Conservation (phyloP, 257 asterid species). For the Prunella vulgaris region DNA sequence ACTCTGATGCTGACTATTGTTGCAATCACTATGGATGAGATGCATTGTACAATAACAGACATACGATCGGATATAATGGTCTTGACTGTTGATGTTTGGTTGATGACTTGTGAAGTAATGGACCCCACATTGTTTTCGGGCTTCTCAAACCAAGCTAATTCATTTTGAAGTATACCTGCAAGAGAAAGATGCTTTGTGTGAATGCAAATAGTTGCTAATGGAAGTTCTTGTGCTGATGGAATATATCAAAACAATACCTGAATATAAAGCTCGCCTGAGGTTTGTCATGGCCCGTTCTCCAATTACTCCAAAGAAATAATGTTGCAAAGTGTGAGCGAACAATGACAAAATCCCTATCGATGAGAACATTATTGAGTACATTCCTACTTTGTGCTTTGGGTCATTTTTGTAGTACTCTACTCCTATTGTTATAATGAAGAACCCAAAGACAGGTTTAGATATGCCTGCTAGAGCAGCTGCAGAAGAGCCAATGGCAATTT, state of each 20-base stretch:
- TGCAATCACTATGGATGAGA: conserved; percentile 74
- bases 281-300: conserved; percentile 79
- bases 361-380: conserved; percentile 50
- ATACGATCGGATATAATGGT: conserved; percentile 71
- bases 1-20: conserved; percentile 66
- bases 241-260: conserved; percentile 42
- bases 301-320: conserved; percentile 60
- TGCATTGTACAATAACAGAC: conserved; percentile 81
- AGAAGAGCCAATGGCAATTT: conserved; percentile 48
- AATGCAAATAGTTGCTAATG: background rate
- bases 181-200: conserved; percentile 9
- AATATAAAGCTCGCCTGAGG: conserved; percentile 56
- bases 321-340: conserved; percentile 78
- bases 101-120: conserved; percentile 58
- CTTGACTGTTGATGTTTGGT: conserved; percentile 73
- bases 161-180: conserved; percentile 66
- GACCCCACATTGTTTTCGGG: conserved; percentile 65
- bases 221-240: conserved; percentile 10
- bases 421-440: conserved; percentile 82
- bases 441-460: conserved; percentile 77
- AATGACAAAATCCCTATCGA: conserved; percentile 58
- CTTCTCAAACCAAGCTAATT: conserved; percentile 76
- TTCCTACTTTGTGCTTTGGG: conserved; percentile 49
- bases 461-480: conserved; percentile 80
- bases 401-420: conserved; percentile 54